Conservation (phyloP, 2,329 filamentous ascomycete genomes). For the Drechslerella coelobrocha region DNA sequence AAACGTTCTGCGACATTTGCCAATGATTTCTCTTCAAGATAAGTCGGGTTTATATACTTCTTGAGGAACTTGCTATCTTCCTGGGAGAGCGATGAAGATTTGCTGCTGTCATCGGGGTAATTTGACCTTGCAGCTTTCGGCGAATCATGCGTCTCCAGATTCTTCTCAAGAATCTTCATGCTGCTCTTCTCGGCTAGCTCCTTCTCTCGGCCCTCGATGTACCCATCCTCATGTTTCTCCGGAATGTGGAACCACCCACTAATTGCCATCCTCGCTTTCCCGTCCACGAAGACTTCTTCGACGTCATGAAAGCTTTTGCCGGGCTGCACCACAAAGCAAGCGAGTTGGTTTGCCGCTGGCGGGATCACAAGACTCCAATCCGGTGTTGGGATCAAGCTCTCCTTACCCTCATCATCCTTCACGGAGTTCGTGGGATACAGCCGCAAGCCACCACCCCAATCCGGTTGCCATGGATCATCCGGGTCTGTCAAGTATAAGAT, state of each 20-base stretch:
- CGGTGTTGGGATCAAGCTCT: slow-evolving; percentile 79
- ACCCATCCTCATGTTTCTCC: slow-evolving; percentile 91
- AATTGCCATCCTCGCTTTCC: slow-evolving; percentile 92
- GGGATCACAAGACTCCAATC: slow-evolving; percentile 84
- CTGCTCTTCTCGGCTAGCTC: slow-evolving; percentile 87
- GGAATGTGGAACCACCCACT: slow-evolving; percentile 99
- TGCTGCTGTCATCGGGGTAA: slow-evolving; percentile 58
- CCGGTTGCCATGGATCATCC: slow-evolving; percentile 83
- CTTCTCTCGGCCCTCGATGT: slow-evolving; percentile 84
- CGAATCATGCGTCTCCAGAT: slow-evolving; percentile 89
- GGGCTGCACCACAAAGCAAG: slow-evolving; percentile 96
- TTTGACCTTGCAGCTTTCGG: slow-evolving; percentile 58
- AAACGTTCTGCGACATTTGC: slow-evolving; percentile 83
- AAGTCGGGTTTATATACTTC: slow-evolving; percentile 86
- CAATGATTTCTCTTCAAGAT: slow-evolving; percentile 88
- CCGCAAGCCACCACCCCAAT: slow-evolving; percentile 91
- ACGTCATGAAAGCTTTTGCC: slow-evolving; percentile 99
- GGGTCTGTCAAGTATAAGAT: slow-evolving; percentile 96
- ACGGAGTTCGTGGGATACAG: slow-evolving; percentile 76
- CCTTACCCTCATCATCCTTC: slow-evolving; percentile 67
- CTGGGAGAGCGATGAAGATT: slow-evolving; percentile 72
- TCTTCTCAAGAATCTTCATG: slow-evolving; percentile 88
- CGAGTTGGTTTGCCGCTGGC: slow-evolving; percentile 95
- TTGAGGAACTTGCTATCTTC: slow-evolving; percentile 87
- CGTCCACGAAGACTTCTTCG: slow-evolving; percentile 89